Evolutionary conservation across 139 green algal genomes (phyloP).

Genomic region (Chlorella sp.): DNA sequence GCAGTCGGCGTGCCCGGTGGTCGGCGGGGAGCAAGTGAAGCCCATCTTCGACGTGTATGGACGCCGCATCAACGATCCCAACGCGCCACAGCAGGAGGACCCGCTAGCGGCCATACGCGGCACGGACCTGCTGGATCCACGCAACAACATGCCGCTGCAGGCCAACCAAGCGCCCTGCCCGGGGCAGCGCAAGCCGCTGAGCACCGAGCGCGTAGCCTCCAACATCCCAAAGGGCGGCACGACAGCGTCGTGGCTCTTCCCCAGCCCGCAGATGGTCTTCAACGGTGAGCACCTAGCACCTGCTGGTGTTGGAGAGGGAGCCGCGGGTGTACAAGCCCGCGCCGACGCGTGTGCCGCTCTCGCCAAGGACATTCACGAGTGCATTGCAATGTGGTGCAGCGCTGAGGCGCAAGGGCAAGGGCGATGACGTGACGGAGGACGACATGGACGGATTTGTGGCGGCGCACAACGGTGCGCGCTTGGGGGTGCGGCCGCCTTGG

Average conservation of each 20-base stretch:
- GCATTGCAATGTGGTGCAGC: slow-evolving; percentile 56
- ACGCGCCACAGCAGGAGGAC: background rate
- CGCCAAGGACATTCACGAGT: no score
- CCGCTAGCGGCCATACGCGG: slow-evolving; percentile 25
- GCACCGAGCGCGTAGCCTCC: slow-evolving; percentile 56
- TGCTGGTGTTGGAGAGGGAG: no score
- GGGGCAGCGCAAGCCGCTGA: slow-evolving; percentile 73
- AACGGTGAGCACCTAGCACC: slow-evolving; percentile 80
- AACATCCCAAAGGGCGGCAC: slow-evolving; percentile 92
- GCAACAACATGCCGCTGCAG: slow-evolving; percentile 90
- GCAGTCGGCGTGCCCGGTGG: background rate
- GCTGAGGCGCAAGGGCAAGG: slow-evolving; percentile 89
- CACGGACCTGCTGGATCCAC: slow-evolving; percentile 57
- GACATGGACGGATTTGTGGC: slow-evolving; percentile 86
- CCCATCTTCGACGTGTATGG: slow-evolving; percentile 91
- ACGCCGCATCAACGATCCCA: slow-evolving; percentile 60
- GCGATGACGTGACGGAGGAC: slow-evolving; percentile 79
- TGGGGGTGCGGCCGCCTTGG: no score
- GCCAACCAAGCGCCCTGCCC: slow-evolving; percentile 81
- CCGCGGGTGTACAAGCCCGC: no score
- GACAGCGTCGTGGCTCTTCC: slow-evolving; percentile 79
- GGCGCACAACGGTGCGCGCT: slow-evolving; percentile 84
- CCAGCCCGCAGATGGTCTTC: slow-evolving; percentile 96
- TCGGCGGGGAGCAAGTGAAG: background rate
- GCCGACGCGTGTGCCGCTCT: no score